These are phyloP conservation scores for Harringtonia aguacate DNA, from an alignment of 2,329 filamentous ascomycete genomes.

Conservation along the genomic window DNA sequence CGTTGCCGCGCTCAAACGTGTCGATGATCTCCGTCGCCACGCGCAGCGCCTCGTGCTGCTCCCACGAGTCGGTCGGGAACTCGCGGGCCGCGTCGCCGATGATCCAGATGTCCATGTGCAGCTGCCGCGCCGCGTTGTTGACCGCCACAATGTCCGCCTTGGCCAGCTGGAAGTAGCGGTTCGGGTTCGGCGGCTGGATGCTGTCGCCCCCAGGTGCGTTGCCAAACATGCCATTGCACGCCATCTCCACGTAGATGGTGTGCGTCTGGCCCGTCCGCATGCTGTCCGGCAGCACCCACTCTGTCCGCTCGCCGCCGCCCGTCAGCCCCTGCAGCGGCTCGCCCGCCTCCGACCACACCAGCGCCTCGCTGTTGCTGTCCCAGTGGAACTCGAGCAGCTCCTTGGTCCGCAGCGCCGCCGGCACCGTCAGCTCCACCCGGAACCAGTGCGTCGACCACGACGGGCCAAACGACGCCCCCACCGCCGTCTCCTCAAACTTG, in stretches of 20 bases:
- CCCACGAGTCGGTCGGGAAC: slow-evolving; percentile 78
- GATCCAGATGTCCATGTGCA: slow-evolving; percentile 93
- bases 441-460: slow-evolving; percentile 99
- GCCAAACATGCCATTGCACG: slow-evolving; percentile 97
- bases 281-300: slow-evolving; percentile 78
- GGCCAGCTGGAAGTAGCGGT: slow-evolving; percentile 66
- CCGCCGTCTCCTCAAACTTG: slow-evolving; percentile 60
- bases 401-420: slow-evolving; percentile 59
- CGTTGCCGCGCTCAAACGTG: slow-evolving; percentile 69
- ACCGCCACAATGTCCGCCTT: slow-evolving; percentile 82
- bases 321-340: slow-evolving; percentile 84
- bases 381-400: slow-evolving; percentile 89
- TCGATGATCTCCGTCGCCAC: slow-evolving; percentile 85
- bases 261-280: slow-evolving; percentile 83
- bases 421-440: slow-evolving; percentile 69
- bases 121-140: slow-evolving; percentile 70
- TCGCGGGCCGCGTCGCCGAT: slow-evolving; percentile 87
- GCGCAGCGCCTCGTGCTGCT: slow-evolving; percentile 76
- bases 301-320: slow-evolving; percentile 74
- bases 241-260: slow-evolving; percentile 93
- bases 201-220: slow-evolving; percentile 71
- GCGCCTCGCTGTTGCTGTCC: slow-evolving; percentile 90
- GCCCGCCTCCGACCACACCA: slow-evolving; percentile 89
- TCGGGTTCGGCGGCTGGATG: slow-evolving; percentile 81
- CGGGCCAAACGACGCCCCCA: slow-evolving; percentile 77